Conservation (phyloP, 768 basidiomycete species). For the Boletellus ananiceps region DNA sequence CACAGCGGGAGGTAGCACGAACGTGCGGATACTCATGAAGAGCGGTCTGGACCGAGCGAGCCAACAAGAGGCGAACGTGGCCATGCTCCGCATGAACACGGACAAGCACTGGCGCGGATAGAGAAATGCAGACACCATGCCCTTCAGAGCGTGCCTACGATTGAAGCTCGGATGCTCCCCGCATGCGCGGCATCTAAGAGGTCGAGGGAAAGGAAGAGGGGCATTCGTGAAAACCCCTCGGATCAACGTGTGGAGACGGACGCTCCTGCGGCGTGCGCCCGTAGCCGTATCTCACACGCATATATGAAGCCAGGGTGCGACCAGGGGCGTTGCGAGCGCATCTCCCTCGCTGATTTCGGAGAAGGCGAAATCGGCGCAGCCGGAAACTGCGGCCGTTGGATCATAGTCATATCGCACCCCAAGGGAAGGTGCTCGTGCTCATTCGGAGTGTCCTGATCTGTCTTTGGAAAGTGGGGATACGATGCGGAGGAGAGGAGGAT, state of each 20-base stretch:
- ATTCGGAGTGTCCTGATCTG: conserved; percentile 1
- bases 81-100: no score
- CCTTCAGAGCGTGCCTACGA: no score
- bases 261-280: not conserved
- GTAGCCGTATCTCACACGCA: no score
- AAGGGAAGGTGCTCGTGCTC: not conserved
- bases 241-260: conserved; percentile 9
- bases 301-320: not conserved
- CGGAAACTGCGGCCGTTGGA: not conserved
- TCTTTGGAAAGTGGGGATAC: conserved; percentile 6
- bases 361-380: conserved; percentile 3
- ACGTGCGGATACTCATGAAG: no score
- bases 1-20: not conserved
- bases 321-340: not conserved
- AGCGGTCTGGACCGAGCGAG: no score
- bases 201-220: not conserved
- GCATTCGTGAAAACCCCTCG: conserved; percentile 14
- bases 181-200: no score
- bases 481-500: conserved; percentile 5
- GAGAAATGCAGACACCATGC: no score
- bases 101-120: no score
- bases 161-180: no score
- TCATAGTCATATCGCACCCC: not conserved
- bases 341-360: not conserved
- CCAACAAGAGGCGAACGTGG: no score